Base-by-base conservation (phyloP, 2,329 filamentous ascomycete genomes). In the Colletotrichum navitas region DNA sequence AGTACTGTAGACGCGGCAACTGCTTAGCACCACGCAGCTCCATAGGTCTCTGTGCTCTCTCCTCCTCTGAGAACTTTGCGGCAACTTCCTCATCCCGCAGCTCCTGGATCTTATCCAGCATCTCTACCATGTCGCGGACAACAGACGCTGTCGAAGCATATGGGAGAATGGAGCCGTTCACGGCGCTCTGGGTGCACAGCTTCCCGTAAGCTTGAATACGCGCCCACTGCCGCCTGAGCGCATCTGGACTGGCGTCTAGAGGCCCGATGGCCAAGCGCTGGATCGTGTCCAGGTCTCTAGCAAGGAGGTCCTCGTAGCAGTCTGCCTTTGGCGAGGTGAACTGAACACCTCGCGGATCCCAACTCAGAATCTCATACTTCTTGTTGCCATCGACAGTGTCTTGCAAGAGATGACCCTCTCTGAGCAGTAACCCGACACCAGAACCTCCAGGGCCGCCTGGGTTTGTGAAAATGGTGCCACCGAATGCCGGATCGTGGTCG, bases 381-480 rank as follows among this genome's bases (percentile, higher is more conserved):
- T 76, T 77, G 34, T 70, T 74, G 26, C 76, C 78, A 4, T 80
- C 79, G 39, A 59, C 65, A 43, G 56, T 63, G 3, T 36, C 52
- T 8, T 68, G 68, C 5, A 76, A 56, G 10, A 75, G 67, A 2
- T 58, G 67, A n/a, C 79, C 83, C 3, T 34, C 49, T 1, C 6
- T 3, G 10, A 79, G 74, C 7, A 81, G 41, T 16, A 80, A 73
- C 0, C 39, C 45, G 3, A 84, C 78, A 11, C 85, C 84, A 0
- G 82, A 83, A 26, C 77, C 81, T 36, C 84, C 82, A 0, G 84
- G 84, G 0, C 85, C 85, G 52, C 85, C 85, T 0, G 84, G 84
- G 77, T 85, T 85, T 58, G 77, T 75, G 73, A 86, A 78, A 52
- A 86, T 77, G 59, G 84, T 78, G 24, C 85, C 85, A 49, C 79